A percentile compares a stretch with the other conserved stretches of the same genome.
These are phyloP conservation scores for Leucogyrophana mollusca DNA, from an alignment of 768 basidiomycete genomes.

Conservation along the genomic window DNA sequence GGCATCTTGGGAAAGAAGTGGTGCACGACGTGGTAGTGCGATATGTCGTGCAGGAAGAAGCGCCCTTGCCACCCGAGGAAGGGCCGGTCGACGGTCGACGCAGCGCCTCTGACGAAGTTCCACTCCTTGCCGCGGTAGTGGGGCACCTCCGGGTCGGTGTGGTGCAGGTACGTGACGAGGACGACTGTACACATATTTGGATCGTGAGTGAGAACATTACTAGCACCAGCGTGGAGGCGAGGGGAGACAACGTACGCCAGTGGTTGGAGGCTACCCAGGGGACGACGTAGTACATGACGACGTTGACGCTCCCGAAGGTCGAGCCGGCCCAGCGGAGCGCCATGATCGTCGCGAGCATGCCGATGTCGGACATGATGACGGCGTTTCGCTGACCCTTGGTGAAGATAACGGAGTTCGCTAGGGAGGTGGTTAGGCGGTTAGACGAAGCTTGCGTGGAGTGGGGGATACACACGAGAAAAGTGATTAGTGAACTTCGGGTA, in stretches of 20 bases:
- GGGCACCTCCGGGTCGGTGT: slow-evolving; percentile 57
- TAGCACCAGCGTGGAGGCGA: no score
- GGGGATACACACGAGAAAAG: slow-evolving; percentile 50
- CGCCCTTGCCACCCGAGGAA: slow-evolving; percentile 64
- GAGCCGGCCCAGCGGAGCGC: slow-evolving; percentile 35
- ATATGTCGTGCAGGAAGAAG: slow-evolving; percentile 67
- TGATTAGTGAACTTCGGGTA: slow-evolving; percentile 69
- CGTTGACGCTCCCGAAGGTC: slow-evolving; percentile 36
- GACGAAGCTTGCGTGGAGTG: slow-evolving; percentile 23
- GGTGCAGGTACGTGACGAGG: slow-evolving; percentile 58
- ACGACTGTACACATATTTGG: slow-evolving; percentile 16
- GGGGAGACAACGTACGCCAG: slow-evolving; percentile 43
- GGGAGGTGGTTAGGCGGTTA: slow-evolving; percentile 2
- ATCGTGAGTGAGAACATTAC: background rate
- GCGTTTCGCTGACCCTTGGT: slow-evolving; percentile 48
- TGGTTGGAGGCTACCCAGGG: slow-evolving; percentile 57
- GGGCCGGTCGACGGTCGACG: slow-evolving; percentile 56
- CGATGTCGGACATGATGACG: slow-evolving; percentile 57
- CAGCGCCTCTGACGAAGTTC: slow-evolving; percentile 63
- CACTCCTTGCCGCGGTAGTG: slow-evolving; percentile 58
- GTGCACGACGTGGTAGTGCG: slow-evolving; percentile 63
- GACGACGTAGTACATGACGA: slow-evolving; percentile 49
- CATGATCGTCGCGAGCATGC: slow-evolving; percentile 49
- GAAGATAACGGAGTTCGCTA: slow-evolving; percentile 59
- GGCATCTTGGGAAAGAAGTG: slow-evolving; percentile 48